Evolutionary conservation across 331 rosid species (phyloP), one percentile per base, ranked within the genome.

Genomic region (Stylosanthes scabra): DNA sequence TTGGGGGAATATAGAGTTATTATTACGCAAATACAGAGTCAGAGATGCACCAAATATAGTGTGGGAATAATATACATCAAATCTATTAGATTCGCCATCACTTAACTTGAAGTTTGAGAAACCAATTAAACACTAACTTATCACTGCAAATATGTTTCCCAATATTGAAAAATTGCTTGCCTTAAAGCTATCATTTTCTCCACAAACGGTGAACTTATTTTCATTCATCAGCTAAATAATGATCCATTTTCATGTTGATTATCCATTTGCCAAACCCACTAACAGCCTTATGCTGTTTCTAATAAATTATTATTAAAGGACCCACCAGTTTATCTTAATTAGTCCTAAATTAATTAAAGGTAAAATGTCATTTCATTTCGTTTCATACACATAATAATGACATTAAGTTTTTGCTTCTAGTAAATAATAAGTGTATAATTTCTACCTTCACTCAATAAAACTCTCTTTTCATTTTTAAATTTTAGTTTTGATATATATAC

Each of bases 151-250:
- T 27, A 50, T 13, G 31, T 28, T 58, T 27, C n/a, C 16, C 57
- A 31, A 11, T 2, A 12, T 74, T 27, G 14, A 6, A n/a, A 61
- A 66, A 75, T 20, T 66, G 9, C 63, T 74, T 68, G 40, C 60
- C 80, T 55, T 40, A 56, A 70, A 27, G 74, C 75, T 64, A 75
- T 71, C 46, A 70, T 37, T 40, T 80, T 52, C 63, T 54, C 80
- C 76, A 74, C 68, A 68, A 55, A 45, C 27, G 57, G 57, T 7
- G 47, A 58, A 66, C 71, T 44, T 51, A 51, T 44, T 59, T 56
- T 64, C 44, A 9, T 66, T 31, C 75, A 61, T 49, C 39, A 14
- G 52, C 49, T 51, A 49, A 47, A 64, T 63, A 47, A 64, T 63
- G 41, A 64, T 81, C 70, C 7, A 49, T 65, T 66, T 70, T 64